Evolutionary conservation across 805 yeast genomes (phyloP).

Genomic region (Maudiozyma turicensis): DNA sequence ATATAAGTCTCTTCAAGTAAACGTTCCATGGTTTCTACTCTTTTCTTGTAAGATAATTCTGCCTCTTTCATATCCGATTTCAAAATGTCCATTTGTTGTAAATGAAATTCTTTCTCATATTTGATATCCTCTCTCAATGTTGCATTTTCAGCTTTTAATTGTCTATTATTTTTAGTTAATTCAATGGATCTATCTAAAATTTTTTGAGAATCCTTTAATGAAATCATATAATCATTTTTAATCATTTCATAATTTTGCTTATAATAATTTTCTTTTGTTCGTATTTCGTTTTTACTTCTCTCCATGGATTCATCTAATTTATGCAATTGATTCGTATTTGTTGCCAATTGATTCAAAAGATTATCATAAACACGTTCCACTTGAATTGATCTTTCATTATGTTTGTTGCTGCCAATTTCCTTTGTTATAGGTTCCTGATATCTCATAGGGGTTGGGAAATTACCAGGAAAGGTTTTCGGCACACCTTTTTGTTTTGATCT

Average conservation of each 20-base stretch:
- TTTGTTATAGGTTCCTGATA: too few species aligned
- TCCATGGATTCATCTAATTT: constrained; percentile 10
- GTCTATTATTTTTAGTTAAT: constrained; percentile 7
- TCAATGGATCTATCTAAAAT: constrained; percentile 1
- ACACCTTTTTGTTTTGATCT: background rate
- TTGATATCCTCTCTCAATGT: background rate
- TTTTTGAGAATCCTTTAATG: constrained; percentile 3
- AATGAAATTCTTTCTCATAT: background rate
- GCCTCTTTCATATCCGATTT: background rate
- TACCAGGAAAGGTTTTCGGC: constrained; percentile 18
- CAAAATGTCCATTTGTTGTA: background rate
- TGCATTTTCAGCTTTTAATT: constrained; percentile 2
- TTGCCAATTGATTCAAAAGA: constrained; percentile 18
- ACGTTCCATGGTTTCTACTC: constrained; percentile 5
- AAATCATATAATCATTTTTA: constrained; percentile 7
- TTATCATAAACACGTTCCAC: constrained; percentile 8
- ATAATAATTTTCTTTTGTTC: constrained; percentile 8
- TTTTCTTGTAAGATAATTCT: constrained; percentile 1
- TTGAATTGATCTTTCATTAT: background rate
- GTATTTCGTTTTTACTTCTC: constrained; percentile 4
- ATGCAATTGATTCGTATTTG: constrained; percentile 7
- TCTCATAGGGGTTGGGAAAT: constrained; percentile 22
- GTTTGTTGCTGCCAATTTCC: background rate
- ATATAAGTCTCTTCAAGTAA: background rate
- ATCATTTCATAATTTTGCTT: constrained; percentile 21